A percentile compares a stretch with the other conserved stretches of the same genome.
Evolutionary conservation across 768 basidiomycete species (phyloP).

Genomic region (Leucogyrophana mollusca): DNA sequence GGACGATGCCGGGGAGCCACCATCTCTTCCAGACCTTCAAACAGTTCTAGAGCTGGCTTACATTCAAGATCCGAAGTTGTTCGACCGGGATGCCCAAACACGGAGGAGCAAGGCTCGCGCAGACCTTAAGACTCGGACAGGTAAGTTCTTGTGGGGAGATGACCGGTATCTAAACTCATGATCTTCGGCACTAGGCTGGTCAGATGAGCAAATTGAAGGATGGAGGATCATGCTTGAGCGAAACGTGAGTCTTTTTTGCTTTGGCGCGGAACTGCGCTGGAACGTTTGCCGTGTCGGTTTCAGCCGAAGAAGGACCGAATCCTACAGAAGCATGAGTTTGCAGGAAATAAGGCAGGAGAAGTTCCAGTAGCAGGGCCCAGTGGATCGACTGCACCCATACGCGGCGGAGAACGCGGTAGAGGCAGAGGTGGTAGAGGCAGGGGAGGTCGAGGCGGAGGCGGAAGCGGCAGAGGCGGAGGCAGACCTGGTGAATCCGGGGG

Average conservation of each 20-base stretch:
- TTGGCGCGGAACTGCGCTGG: neutral
- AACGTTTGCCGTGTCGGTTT: neutral
- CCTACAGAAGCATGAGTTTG: constrained; percentile 72
- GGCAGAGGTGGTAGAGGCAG: constrained; percentile 39
- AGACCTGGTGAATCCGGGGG: constrained; percentile 37
- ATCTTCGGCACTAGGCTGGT: constrained; percentile 50
- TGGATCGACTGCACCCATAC: constrained; percentile 2
- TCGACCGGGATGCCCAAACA: constrained; percentile 74
- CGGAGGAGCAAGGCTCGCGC: constrained; percentile 64
- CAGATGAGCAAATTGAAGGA: constrained; percentile 87
- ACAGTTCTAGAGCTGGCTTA: constrained; percentile 77
- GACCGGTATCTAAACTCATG: neutral
- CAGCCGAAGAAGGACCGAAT: constrained; percentile 77
- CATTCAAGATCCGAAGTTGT: constrained; percentile 68
- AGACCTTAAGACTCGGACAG: constrained; percentile 68
- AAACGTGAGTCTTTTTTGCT: constrained; percentile 55
- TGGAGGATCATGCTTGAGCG: constrained; percentile 90
- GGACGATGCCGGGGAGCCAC: constrained; percentile 22
- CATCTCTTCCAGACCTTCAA: constrained; percentile 39
- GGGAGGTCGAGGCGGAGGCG: constrained; percentile 37
- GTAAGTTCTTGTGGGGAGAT: constrained; percentile 29
- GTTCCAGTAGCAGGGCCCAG: neutral
- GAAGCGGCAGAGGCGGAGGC: constrained; percentile 36
- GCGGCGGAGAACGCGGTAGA: constrained; percentile 14
- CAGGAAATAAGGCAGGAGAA: constrained; percentile 49